Percentiles rank a stretch among this genome's conserved stretches.
phyloP scores from a whole-genome alignment of 1,284 basidiomycete genomes.

The Sanghuangporus baumii region DNA sequence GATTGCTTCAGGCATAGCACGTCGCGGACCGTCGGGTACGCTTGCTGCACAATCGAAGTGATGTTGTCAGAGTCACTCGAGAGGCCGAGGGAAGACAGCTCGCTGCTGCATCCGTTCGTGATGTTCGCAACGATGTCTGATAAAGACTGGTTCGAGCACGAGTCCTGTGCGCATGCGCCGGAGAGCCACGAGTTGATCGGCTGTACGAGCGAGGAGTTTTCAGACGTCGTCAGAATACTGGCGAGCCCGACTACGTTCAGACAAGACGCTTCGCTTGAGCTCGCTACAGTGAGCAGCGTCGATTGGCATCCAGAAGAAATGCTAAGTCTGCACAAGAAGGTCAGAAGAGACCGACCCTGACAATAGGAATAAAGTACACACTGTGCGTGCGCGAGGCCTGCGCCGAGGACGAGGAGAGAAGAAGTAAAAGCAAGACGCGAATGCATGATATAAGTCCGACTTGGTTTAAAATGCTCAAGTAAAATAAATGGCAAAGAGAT shows the following conservation, averaged over 20 bases:
- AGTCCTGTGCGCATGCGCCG: conserved; percentile 43
- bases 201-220: conserved; percentile 42
- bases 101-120: conserved; percentile 46
- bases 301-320: conserved; percentile 27
- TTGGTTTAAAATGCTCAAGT: neutral
- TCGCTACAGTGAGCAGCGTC: conserved; percentile 35
- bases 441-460: neutral
- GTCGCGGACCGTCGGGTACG: conserved; percentile 47
- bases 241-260: conserved; percentile 45
- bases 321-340: conserved; percentile 6
- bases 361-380: neutral
- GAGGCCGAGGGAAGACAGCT: conserved; percentile 35
- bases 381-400: neutral
- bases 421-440: conserved; percentile 12
- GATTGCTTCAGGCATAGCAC: conserved; percentile 50
- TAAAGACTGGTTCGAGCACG: conserved; percentile 55
- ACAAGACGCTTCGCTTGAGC: conserved; percentile 44
- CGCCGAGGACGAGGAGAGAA: neutral
- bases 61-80: conserved; percentile 23
- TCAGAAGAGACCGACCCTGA: neutral
- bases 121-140: conserved; percentile 41
- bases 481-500: neutral
- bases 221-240: conserved; percentile 32
- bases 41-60: conserved; percentile 35
- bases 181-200: conserved; percentile 54